Evolutionary conservation across 108 stramenopile species (phyloP), one percentile per base, ranked within the genome.

Genomic region (Cyclotella baltica): DNA sequence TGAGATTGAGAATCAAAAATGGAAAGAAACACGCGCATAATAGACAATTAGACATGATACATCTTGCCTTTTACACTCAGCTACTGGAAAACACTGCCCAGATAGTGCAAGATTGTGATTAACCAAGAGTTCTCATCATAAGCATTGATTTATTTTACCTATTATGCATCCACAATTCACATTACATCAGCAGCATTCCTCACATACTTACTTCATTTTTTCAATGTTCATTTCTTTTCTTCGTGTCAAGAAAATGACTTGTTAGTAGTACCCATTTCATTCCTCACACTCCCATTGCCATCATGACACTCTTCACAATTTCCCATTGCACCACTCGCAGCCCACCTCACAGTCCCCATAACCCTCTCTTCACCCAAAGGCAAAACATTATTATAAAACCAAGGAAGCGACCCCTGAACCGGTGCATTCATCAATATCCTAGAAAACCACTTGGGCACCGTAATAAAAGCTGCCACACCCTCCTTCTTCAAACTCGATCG

Each of bases 371-470:
- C 92, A 11, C 92, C 92, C 64, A 93, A 72, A 0, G 92, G 92
- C 68, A 93, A 70, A 33, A 93, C 72, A 50, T 93, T 86, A 67
- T 93, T 93, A 82, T 93, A 93, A 69, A 90, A 93, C 89, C 89
- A 93, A 37, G 92, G 89, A 46, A 93, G 55, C 16, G 59, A 64
- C 23, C 92, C 92, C 65, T 93, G 89, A 0, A 80, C 83, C 5
- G 92, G 92, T 43, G 89, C 89, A 78, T 93, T 93, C 92, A 93
- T 93, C 73, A 93, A 53, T 38, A 93, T 89, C 20, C 92, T 77
- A 22, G 88, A 88, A 20, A 57, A 76, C 92, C 92, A 93, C 77
- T 88, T 90, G 53, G 89, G 84, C 34, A 77, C 56, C 0, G 92
- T 90, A 66, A 93, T 85, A 66, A 93, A 93, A n/a, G 92, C 92